These are phyloP conservation scores for Rhodotorula sp. DNA, from an alignment of 1,284 basidiomycete genomes.

Conservation along the genomic window DNA sequence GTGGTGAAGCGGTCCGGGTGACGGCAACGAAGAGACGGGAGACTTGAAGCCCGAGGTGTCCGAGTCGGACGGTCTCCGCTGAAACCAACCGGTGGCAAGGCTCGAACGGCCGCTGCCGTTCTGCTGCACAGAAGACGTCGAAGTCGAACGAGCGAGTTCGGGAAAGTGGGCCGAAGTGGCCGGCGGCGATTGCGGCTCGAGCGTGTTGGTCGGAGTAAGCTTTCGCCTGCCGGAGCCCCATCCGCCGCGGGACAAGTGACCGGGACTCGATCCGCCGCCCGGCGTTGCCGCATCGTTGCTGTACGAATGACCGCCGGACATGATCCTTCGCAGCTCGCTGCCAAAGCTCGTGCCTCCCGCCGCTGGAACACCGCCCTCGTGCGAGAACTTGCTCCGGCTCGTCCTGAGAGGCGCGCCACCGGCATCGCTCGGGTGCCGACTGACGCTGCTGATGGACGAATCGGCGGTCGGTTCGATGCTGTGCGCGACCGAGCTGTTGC, in stretches of 20 bases:
- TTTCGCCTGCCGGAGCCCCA: constrained; percentile 24
- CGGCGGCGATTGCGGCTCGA: constrained; percentile 4
- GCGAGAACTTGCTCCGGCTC: constrained; percentile 13
- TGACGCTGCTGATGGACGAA: constrained; percentile 6
- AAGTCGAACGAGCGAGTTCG: constrained; percentile 29
- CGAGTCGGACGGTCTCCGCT: constrained; percentile 14
- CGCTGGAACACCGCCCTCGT: constrained; percentile 16
- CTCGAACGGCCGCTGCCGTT: not conserved
- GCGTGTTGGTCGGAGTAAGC: constrained; percentile 2
- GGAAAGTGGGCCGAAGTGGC: constrained; percentile 13
- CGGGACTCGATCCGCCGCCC: constrained; percentile 8
- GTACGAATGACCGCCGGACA: constrained; percentile 19
- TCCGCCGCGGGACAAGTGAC: constrained; percentile 16
- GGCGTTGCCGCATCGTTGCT: not conserved
- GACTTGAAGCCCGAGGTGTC: constrained; percentile 4
- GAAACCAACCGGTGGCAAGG: constrained; percentile 18
- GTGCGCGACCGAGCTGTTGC: constrained; percentile 33
- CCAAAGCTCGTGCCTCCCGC: constrained; percentile 1
- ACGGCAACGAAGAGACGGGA: constrained; percentile 2
- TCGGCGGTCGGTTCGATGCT: not conserved
- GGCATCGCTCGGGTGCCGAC: constrained; percentile 30
- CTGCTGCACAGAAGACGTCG: constrained; percentile 24
- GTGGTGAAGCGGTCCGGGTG: not conserved
- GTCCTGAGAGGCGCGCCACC: not conserved
- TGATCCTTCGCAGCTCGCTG: constrained; percentile 30